Evolutionary conservation across 2,329 filamentous ascomycete species (phyloP).

Genomic region (Aspergillus sp.): DNA sequence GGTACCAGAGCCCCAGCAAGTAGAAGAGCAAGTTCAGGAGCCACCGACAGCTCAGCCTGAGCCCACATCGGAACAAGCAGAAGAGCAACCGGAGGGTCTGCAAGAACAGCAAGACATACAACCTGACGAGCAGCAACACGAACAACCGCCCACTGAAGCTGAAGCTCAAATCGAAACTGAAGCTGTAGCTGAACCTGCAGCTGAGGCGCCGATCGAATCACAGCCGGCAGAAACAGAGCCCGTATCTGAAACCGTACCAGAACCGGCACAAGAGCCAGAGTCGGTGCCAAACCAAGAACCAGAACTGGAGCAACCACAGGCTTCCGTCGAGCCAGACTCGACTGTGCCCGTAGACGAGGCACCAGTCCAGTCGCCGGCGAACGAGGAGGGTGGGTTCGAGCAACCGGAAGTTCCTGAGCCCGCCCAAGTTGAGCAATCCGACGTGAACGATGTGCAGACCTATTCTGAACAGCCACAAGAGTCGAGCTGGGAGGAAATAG

Average conservation of each 20-base stretch:
- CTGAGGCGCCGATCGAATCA: slow-evolving; percentile 2
- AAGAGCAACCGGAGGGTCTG: neutral
- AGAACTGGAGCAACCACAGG: slow-evolving; percentile 24
- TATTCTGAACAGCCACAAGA: slow-evolving; percentile 18
- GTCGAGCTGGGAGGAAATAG: slow-evolving; percentile 17
- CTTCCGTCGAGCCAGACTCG: slow-evolving; percentile 19
- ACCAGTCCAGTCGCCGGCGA: slow-evolving; percentile 14
- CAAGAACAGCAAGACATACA: slow-evolving; percentile 6
- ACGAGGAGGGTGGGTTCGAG: slow-evolving; percentile 17
- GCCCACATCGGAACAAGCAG: neutral
- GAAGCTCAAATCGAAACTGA: slow-evolving; percentile 6
- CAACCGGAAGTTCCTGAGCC: slow-evolving; percentile 16
- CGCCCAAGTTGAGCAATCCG: slow-evolving; percentile 19
- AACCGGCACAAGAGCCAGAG: slow-evolving; percentile 10
- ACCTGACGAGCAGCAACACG: slow-evolving; percentile 3
- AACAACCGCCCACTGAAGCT: slow-evolving; percentile 1
- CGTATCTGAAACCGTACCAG: slow-evolving; percentile 8
- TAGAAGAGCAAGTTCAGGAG: slow-evolving; percentile 1
- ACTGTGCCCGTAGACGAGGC: slow-evolving; percentile 16
- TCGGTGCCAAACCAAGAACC: slow-evolving; percentile 15
- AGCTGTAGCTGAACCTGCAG: neutral
- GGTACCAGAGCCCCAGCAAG: slow-evolving; percentile 9
- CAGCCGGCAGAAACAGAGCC: slow-evolving; percentile 12
- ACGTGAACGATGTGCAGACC: slow-evolving; percentile 23
- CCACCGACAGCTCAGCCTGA: neutral